Percentiles rank a stretch among this genome's conserved stretches.
Conservation (phyloP, 179 eudicot genomes). For the Carnegiea gigantea region DNA sequence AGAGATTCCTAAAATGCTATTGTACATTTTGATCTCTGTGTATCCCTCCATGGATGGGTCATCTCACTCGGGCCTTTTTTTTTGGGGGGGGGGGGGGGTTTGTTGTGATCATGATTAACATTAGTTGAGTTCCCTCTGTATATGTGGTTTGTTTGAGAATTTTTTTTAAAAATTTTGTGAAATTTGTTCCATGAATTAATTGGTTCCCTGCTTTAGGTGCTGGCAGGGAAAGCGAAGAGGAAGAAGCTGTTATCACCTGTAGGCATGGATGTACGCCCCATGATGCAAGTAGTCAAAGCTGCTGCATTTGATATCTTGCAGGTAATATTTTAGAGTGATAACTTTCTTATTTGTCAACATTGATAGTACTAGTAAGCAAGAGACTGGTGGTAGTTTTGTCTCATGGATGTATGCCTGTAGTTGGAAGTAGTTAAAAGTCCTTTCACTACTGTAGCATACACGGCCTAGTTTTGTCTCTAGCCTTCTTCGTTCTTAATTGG, state of each 20-base stretch:
- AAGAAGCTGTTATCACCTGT: conserved; percentile 85
- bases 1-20: not conserved
- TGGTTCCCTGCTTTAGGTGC: conserved; percentile 51
- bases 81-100: too few relatives aligned
- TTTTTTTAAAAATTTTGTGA: not conserved
- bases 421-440: not conserved
- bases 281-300: conserved; percentile 98
- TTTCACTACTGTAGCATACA: not conserved
- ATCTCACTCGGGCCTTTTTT: not conserved
- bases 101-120: not conserved
- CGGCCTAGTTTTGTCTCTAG: not conserved
- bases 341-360: not conserved
- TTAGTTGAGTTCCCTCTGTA: too few relatives aligned
- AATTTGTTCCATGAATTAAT: not conserved
- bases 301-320: conserved; percentile 88
- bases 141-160: too few relatives aligned
- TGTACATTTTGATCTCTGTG: not conserved
- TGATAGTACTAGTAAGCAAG: not conserved
- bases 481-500: not conserved
- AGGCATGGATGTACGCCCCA: conserved; percentile 92
- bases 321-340: conserved; percentile 35
- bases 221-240: conserved; percentile 81
- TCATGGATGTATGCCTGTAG: too few relatives aligned
- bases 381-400: not conserved
- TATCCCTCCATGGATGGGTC: not conserved